Evolutionary conservation across 345 rosid species (phyloP).

Genomic region (Litchi chinensis): DNA sequence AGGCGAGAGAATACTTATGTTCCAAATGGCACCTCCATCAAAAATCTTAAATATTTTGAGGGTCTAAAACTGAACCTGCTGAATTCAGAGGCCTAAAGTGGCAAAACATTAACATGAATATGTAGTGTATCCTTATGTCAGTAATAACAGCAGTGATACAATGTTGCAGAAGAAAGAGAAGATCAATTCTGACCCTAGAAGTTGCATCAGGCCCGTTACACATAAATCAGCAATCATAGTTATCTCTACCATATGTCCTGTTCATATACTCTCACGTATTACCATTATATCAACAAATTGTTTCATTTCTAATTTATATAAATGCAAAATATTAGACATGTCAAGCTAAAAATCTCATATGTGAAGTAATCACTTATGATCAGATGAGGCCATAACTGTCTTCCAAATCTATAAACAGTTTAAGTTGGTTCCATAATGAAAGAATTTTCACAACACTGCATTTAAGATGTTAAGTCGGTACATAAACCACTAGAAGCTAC

Average conservation of each 20-base stretch:
- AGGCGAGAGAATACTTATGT: neutral
- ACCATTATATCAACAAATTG: neutral
- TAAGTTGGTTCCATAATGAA: neutral
- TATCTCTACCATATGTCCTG: neutral
- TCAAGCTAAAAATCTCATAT: neutral
- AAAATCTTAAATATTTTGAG: neutral
- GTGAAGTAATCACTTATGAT: neutral
- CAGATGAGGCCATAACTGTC: neutral
- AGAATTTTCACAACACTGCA: neutral
- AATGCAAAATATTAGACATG: neutral
- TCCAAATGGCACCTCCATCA: neutral
- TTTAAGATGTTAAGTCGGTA: neutral
- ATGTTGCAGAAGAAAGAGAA: neutral
- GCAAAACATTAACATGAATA: neutral
- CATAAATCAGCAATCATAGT: neutral
- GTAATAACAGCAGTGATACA: neutral
- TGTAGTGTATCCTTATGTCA: neutral
- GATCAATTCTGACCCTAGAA: neutral
- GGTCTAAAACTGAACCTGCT: neutral
- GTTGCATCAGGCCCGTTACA: no score
- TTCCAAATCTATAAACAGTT: neutral
- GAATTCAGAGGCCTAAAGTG: neutral
- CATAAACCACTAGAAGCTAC: neutral
- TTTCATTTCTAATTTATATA: no score
- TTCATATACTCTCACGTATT: neutral